Base-by-base conservation (phyloP, 1,284 basidiomycete genomes). In the Puccinia hordei region DNA sequence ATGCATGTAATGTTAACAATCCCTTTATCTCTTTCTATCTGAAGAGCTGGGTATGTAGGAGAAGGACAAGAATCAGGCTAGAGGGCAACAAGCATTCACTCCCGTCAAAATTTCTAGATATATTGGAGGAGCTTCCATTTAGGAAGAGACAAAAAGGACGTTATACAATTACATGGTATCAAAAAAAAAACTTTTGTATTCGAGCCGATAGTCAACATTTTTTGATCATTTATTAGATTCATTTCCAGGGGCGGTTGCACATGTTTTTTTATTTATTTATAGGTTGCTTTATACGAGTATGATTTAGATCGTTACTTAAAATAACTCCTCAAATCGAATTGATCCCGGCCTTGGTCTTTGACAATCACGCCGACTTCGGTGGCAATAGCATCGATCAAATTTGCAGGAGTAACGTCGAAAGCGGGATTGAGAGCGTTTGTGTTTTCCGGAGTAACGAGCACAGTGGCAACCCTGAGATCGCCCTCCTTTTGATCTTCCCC, bases 391-490 rank as follows among this genome's bases (percentile, higher is more conserved):
- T 82, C 82, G 81, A 88, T 88, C 33, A 88, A 84, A 82, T 92
- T 91, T 0, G 93, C 92, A 0, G 94, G 94, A 0, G 94, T 96
- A 22, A 97, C 93, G 85, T 96, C 94, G 85, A 96, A 97, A 82
- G 92, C 92, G 3, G 94, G 94, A 86, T 96, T 97, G 86, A 95
- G 94, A 12, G 95, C 90, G 76, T 83, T 83, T 15, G 82, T 83
- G 17, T 88, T 90, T 79, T 88, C 86, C 22, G 92, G 86, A 4
- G 88, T 90, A 53, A 88, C 87, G 0, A 92, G 91, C 0, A 92
- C 92, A 77, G 92, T 89, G 88, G 92, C 90, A 27, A 93, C 90
- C 63, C 90, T 89, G 0, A 81, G 71, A 55, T 89, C 89, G 75
- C 85, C 81, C 75, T 86, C 84, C 24, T 30, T 13, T 15, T 41